Base-by-base conservation (phyloP, 805 yeast species). In the Candida yuanshanica region DNA sequence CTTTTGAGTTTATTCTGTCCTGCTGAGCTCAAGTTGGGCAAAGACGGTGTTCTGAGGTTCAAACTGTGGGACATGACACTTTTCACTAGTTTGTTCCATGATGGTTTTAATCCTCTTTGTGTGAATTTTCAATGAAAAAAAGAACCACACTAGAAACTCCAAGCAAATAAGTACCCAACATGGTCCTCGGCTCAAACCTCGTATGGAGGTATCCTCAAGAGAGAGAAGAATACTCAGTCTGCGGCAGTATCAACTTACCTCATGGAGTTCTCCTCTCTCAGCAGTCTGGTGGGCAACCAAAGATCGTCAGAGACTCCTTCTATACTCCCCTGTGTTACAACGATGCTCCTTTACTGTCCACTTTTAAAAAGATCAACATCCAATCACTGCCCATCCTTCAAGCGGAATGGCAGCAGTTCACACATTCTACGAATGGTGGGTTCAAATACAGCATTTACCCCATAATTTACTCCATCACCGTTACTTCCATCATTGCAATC, bases 401-500 rank as follows among this genome's bases (percentile, higher is more conserved):
- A 73, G 2, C 41, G 58, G 20, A 50, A 56, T 4, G 53, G 60
- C 45, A 58, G 62, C n/a, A n/a, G n/a, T n/a, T n/a, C n/a, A n/a
- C n/a, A n/a, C n/a, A n/a, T n/a, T n/a, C n/a, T n/a, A n/a, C n/a
- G n/a, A n/a, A n/a, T 5, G 79, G 80, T 2, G 49, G 69, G 3
- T 81, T 75, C 59, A 59, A 70, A 16, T 75, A 74, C 54, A 71
- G 83, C 36, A 67, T 81, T 14, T 82, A 74, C 44, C 79, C 89
- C 0, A 68, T 81, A 29, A 63, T 83, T 1, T 78, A 79, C 53
- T 72, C 85, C 0, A 56, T 83, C 17, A 71, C 86, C 9, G 72
- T 79, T 0, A 79, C 83, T 56, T 75, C 83, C 7, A 82, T 83
- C 16, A 72, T 83, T 5, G 74, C 83, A 4, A 65, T 81, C 59